phyloP scores from a whole-genome alignment of 129 eudicot genomes.

The Centella asiatica region DNA sequence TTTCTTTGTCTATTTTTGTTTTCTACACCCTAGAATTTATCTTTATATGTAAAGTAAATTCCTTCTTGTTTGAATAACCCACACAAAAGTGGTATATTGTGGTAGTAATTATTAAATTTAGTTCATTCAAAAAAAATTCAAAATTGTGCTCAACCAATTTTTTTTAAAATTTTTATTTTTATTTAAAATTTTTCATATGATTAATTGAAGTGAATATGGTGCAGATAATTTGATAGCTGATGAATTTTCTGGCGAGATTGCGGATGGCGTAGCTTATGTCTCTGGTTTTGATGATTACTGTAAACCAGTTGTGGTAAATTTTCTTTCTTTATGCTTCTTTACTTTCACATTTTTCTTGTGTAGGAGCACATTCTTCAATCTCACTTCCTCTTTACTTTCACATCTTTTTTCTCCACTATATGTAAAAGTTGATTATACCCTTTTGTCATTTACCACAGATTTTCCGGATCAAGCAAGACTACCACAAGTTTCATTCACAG shows the following conservation, averaged over 20 bases:
- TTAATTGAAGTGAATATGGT: too few species aligned
- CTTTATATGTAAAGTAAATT: slow-evolving; percentile 30
- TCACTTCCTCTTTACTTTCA: background rate
- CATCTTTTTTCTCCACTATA: background rate
- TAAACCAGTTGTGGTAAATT: slow-evolving; percentile 73
- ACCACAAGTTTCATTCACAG: slow-evolving; percentile 81
- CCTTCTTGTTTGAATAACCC: slow-evolving; percentile 21
- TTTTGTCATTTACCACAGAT: slow-evolving; percentile 26
- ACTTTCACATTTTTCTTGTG: background rate
- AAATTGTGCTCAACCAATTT: too few species aligned
- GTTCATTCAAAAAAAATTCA: too few species aligned
- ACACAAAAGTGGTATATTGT: slow-evolving; percentile 24
- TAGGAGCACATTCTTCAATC: background rate
- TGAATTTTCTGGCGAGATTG: slow-evolving; percentile 88
- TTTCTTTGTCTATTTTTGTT: slow-evolving; percentile 18
- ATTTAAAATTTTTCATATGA: too few species aligned
- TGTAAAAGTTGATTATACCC: too few species aligned
- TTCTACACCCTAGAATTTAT: slow-evolving; percentile 29
- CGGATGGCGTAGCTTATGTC: slow-evolving; percentile 90
- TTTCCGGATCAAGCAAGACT: slow-evolving; percentile 89
- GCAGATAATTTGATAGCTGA: slow-evolving; percentile 83
- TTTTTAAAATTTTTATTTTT: too few species aligned
- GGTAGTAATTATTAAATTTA: too few species aligned
- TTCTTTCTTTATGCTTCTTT: background rate
- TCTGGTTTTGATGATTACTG: slow-evolving; percentile 79